Base-by-base conservation (phyloP, 1,139 yeast genomes). In the Kodamaea arcana region DNA sequence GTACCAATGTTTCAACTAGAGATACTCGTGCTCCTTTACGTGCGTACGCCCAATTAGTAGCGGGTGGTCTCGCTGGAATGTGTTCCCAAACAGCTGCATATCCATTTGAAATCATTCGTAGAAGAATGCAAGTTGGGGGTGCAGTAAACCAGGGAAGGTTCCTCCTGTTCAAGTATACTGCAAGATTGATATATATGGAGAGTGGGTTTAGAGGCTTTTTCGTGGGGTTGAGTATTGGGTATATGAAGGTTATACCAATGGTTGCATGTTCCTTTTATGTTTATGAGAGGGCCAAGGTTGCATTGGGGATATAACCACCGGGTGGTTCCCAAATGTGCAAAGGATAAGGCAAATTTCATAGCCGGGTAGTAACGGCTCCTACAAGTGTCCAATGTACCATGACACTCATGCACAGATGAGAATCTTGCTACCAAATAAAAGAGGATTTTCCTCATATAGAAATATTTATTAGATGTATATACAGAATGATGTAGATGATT, bases 51-150 rank as follows among this genome's bases (percentile, higher is more conserved):
- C 97, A 94, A 62, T 68, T 94, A 33, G 56, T 78, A 2, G 96
- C 98, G 3, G 99, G 99, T 37, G 99, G 97, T 1, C 52, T 86
- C 8, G 94, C 97, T 1, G 99, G 98, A 13, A 77, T 92, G 81
- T 74, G 79, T 34, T 87, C 97, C 1, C 99, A 94, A 60, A 88
- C 97, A 0, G 94, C 97, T 0, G 92, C 96, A 2, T 94, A 94
- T 52, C 99, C 99, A 1, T 83, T 94, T 47, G 99, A 94, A 60
- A 96, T 92, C 29, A 78, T 92, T 18, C 73, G 99, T 50, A 73
- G 99, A 56, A 72, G 98, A 51, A 83, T 94, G 87, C 99, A 94
- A 61, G 98, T 94, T 14, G 88, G 94, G 29, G 95, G 94, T 6
- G 85, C 83, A 3, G 67, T 76, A 16, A 75, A 78, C 44, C 75